Evolutionary conservation across 345 rosid genomes (phyloP).

Genomic region (Camelina neglecta): DNA sequence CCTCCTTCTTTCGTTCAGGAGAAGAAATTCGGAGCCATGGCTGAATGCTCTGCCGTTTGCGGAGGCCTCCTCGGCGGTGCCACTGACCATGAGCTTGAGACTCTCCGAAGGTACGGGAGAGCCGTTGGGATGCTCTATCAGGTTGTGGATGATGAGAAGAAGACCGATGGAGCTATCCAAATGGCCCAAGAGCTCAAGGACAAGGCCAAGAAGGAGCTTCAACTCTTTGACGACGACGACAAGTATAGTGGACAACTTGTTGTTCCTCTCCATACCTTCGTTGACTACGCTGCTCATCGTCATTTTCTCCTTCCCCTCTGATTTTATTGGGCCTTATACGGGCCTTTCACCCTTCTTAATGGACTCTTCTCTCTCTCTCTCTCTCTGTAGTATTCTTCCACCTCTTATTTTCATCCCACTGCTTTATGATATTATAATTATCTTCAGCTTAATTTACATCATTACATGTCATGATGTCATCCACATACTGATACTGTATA

Average conservation of each 20-base stretch:
- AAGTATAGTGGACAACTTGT: slow-evolving; percentile 19
- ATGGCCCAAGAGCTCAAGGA: slow-evolving; percentile 68
- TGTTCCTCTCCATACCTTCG: slow-evolving; percentile 78
- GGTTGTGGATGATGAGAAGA: slow-evolving; percentile 62
- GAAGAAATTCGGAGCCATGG: slow-evolving; percentile 90
- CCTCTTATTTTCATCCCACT: no score
- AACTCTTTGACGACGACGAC: slow-evolving; percentile 55
- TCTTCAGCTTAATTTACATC: background rate
- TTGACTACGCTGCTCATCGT: slow-evolving; percentile 77
- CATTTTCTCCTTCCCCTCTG: slow-evolving; percentile 47
- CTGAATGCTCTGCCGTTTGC: slow-evolving; percentile 91
- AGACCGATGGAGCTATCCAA: slow-evolving; percentile 20
- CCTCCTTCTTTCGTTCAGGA: slow-evolving; percentile 69
- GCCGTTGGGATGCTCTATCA: slow-evolving; percentile 89
- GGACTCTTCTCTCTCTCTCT: no score
- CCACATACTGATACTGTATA: background rate
- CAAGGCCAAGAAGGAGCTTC: slow-evolving; percentile 68
- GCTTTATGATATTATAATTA: no score
- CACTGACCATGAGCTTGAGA: slow-evolving; percentile 65
- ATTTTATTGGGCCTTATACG: slow-evolving; percentile 9
- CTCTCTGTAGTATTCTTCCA: no score
- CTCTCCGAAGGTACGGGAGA: slow-evolving; percentile 80
- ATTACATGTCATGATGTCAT: background rate
- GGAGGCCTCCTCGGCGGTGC: slow-evolving; percentile 95
- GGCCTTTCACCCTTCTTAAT: background rate